Percentiles rank a stretch among this genome's conserved stretches.
These are phyloP conservation scores for Amanita polypyramis DNA, from an alignment of 768 basidiomycete genomes.

Conservation along the genomic window DNA sequence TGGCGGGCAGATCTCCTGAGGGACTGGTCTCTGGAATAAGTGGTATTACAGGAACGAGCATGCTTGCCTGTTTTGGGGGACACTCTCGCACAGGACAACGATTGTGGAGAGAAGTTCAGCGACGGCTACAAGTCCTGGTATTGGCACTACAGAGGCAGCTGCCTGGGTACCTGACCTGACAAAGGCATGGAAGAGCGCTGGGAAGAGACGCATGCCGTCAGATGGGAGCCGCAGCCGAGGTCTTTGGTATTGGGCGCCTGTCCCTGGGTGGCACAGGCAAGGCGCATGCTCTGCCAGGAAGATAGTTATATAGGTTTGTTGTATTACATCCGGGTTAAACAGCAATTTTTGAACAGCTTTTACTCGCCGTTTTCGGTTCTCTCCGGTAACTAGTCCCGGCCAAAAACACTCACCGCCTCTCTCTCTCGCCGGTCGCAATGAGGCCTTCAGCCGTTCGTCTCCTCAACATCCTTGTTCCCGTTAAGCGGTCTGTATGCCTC, in stretches of 20 bases:
- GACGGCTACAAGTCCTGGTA: conserved; percentile 35
- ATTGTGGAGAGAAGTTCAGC: conserved; percentile 32
- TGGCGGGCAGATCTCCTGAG: conserved; percentile 31
- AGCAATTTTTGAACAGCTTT: neutral
- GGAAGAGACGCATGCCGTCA: neutral
- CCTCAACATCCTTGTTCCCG: conserved; percentile 87
- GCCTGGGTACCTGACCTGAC: conserved; percentile 23
- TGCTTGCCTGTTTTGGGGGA: conserved; percentile 35
- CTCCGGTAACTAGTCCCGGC: too few relatives aligned
- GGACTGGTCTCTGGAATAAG: conserved; percentile 4
- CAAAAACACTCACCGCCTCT: too few relatives aligned
- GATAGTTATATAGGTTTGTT: too few relatives aligned
- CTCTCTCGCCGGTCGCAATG: too few relatives aligned
- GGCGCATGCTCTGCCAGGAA: too few relatives aligned
- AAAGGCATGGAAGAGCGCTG: neutral
- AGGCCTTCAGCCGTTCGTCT: conserved; percentile 60
- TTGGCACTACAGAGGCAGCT: conserved; percentile 34
- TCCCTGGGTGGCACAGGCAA: too few relatives aligned
- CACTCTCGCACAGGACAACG: conserved; percentile 35
- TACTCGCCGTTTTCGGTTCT: neutral
- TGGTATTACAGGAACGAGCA: neutral
- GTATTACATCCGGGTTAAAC: too few relatives aligned
- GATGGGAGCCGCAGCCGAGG: neutral
- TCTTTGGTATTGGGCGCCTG: too few relatives aligned
- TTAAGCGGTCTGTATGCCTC: conserved; percentile 61